Conservation (phyloP, 2,329 filamentous ascomycete genomes). For the Apiospora koreana region DNA sequence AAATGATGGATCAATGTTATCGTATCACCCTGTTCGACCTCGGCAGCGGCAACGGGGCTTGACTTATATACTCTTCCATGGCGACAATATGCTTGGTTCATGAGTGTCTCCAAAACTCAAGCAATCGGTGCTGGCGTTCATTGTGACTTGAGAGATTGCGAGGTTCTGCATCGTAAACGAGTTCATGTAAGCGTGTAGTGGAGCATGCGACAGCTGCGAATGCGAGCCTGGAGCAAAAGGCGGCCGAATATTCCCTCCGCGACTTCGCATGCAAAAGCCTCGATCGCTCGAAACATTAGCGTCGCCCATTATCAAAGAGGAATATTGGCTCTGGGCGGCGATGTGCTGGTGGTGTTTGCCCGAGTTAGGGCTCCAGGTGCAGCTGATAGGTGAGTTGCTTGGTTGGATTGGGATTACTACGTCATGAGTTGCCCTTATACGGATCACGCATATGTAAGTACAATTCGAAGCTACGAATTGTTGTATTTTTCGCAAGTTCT, state of each 20-base stretch:
- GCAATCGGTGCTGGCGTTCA: background rate
- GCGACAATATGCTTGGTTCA: background rate
- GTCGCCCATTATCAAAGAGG: background rate
- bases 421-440: background rate
- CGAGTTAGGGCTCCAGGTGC: background rate
- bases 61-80: background rate
- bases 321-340: background rate
- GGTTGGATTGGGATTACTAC: background rate
- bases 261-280: background rate
- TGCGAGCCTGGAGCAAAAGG: background rate
- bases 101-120: background rate
- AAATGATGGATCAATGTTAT: background rate
- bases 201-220: background rate
- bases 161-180: background rate
- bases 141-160: background rate
- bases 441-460: background rate
- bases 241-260: background rate
- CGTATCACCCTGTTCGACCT: too few species aligned
- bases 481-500: background rate
- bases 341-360: background rate
- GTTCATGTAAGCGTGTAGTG: background rate
- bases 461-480: background rate
- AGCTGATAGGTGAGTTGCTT: background rate
- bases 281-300: background rate
- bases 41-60: background rate